A percentile compares a stretch with the other conserved stretches of the same genome.
phyloP scores from a whole-genome alignment of 352 stramenopile genomes.

The Phytopythium montanum region DNA sequence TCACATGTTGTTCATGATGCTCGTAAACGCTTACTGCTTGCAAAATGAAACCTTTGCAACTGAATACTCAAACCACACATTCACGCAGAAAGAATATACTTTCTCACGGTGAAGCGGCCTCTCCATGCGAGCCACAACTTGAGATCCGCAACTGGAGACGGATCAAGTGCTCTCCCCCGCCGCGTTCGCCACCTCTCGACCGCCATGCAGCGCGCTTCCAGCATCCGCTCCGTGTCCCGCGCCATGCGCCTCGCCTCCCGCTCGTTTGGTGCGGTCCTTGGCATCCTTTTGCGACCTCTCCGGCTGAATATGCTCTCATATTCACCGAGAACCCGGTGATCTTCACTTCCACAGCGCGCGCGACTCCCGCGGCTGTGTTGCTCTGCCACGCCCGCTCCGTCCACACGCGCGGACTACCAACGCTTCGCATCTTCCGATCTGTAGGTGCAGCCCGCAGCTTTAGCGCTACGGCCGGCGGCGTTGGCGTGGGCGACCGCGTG shows the following conservation, averaged over 20 bases:
- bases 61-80: too few species aligned
- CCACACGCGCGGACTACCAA: constrained; percentile 11
- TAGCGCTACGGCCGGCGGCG: constrained; percentile 8
- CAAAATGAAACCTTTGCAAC: too few species aligned
- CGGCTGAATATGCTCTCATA: neutral
- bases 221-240: constrained; percentile 11
- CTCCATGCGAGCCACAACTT: too few species aligned
- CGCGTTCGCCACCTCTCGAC: too few species aligned
- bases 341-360: constrained; percentile 7
- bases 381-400: constrained; percentile 9
- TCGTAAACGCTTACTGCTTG: too few species aligned
- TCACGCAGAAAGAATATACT: too few species aligned
- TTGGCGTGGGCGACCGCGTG: constrained; percentile 68
- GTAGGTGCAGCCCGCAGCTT: constrained; percentile 12
- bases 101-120: too few species aligned
- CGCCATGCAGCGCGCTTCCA: constrained; percentile 16
- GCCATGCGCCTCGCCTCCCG: constrained; percentile 13
- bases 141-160: too few species aligned
- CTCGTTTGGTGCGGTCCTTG: constrained; percentile 4
- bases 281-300: neutral
- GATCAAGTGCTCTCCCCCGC: too few species aligned
- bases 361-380: constrained; percentile 6
- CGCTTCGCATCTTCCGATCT: neutral
- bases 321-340: neutral
- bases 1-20: too few species aligned